A percentile compares a stretch with the other conserved stretches of the same genome.
phyloP scores from a whole-genome alignment of 164 flowering plant genomes.

The Nelumbo lutea region DNA sequence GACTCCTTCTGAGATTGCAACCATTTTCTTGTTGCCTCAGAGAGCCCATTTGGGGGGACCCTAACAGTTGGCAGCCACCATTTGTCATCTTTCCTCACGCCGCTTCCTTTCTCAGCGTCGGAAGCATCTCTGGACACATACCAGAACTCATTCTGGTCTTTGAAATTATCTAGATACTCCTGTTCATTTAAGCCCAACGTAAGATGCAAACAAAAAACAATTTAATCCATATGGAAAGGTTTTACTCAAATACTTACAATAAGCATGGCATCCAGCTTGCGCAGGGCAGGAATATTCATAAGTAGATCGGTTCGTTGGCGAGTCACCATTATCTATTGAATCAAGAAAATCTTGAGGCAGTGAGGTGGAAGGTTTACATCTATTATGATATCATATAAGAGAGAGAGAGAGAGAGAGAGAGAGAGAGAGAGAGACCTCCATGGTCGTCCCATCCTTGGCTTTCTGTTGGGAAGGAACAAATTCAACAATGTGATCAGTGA shows the following conservation, averaged over 20 bases:
- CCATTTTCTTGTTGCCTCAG: conserved; percentile 62
- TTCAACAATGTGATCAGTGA: conserved; percentile 88
- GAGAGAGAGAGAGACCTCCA: conserved; percentile 50
- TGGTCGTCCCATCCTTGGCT: conserved; percentile 53
- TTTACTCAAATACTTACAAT: conserved; percentile 44
- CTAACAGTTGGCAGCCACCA: conserved; percentile 85
- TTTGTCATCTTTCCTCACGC: conserved; percentile 51
- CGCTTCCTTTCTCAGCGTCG: conserved; percentile 36
- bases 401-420: neutral
- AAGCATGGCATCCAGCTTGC: conserved; percentile 87
- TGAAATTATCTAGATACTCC: conserved; percentile 63
- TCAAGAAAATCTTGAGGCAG: neutral
- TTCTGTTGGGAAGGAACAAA: conserved; percentile 79
- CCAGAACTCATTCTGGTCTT: conserved; percentile 62
- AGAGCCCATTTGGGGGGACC: conserved; percentile 68
- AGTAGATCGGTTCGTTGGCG: conserved; percentile 73
- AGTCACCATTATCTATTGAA: conserved; percentile 75
- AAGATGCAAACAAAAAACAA: neutral
- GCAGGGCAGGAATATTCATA: conserved; percentile 84
- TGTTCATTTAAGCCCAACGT: conserved; percentile 16
- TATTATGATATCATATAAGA: neutral
- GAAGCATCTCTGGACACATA: conserved; percentile 48
- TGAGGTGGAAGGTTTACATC: neutral
- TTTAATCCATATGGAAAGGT: neutral
- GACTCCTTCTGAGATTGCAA: conserved; percentile 70